Evolutionary conservation across 805 yeast genomes (phyloP).

Genomic region (Metschnikowia reukaufii): DNA sequence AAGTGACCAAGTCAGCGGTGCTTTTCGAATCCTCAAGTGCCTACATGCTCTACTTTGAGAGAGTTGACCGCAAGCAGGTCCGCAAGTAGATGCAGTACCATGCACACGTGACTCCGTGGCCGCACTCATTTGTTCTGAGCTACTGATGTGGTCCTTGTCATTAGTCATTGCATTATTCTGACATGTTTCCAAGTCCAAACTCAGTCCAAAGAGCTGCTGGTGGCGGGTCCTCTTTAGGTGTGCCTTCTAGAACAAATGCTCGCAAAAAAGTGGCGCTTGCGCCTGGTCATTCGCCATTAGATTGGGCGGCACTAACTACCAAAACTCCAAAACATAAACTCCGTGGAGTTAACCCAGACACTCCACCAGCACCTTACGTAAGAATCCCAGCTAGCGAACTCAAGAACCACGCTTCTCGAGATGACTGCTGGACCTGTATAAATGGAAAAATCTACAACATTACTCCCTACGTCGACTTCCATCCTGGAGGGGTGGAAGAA

Average conservation of each 20-base stretch:
- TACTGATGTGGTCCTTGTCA: background rate
- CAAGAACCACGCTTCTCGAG: conserved; percentile 51
- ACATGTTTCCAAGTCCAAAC: conserved; percentile 26
- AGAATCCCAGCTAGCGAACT: conserved; percentile 59
- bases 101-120: conserved; percentile 9
- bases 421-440: conserved; percentile 85
- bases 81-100: conserved; percentile 10
- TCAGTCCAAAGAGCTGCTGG: conserved; percentile 37
- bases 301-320: conserved; percentile 70
- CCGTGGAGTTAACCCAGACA: conserved; percentile 50
- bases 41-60: conserved; percentile 82
- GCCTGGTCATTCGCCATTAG: conserved; percentile 85
- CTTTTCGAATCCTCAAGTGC: conserved; percentile 72
- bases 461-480: conserved; percentile 80
- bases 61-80: conserved; percentile 33
- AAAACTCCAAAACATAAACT: conserved; percentile 47
- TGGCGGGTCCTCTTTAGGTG: conserved; percentile 12
- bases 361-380: conserved; percentile 53
- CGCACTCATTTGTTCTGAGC: background rate
- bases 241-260: conserved; percentile 15
- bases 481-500: conserved; percentile 89
- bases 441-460: conserved; percentile 81
- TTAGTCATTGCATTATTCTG: background rate
- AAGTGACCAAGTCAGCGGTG: conserved; percentile 57
- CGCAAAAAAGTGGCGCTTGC: conserved; percentile 57